Evolutionary conservation across 495 filamentous ascomycete species (phyloP).

Genomic region (Xylaria intraflava): DNA sequence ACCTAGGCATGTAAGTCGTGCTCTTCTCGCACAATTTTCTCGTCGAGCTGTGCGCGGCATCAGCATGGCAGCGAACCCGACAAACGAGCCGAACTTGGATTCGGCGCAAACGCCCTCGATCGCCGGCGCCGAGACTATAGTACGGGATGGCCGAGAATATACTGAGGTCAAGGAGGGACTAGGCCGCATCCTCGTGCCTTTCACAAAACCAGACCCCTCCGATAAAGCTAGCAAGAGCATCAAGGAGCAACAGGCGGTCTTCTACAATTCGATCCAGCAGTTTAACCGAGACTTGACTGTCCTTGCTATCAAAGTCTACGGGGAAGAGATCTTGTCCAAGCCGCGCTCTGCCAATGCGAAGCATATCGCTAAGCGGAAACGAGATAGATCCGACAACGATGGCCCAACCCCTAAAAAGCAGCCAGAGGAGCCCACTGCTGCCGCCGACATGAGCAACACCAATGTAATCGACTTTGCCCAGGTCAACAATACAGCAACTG

Average conservation of each 20-base stretch:
- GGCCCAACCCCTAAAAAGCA: constrained; percentile 23
- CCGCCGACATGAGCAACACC: constrained; percentile 12
- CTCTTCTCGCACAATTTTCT: neutral
- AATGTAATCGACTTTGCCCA: constrained; percentile 11
- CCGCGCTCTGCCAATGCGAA: constrained; percentile 31
- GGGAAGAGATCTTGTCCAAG: constrained; percentile 56
- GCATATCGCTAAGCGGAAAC: constrained; percentile 30
- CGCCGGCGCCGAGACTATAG: constrained; percentile 28
- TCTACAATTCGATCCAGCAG: constrained; percentile 98
- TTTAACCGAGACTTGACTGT: constrained; percentile 96
- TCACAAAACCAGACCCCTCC: constrained; percentile 22
- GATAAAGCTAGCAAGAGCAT: constrained; percentile 22
- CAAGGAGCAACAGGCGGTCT: constrained; percentile 64
- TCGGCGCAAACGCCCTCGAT: constrained; percentile 16
- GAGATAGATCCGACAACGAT: constrained; percentile 24
- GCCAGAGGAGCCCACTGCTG: constrained; percentile 11
- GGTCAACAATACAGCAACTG: constrained; percentile 4
- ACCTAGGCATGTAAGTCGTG: constrained; percentile 15
- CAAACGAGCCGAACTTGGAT: constrained; percentile 8
- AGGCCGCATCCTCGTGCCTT: constrained; percentile 40
- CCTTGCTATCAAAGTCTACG: constrained; percentile 79
- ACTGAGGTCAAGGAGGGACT: constrained; percentile 40
- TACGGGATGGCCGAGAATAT: constrained; percentile 34
- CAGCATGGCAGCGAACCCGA: constrained; percentile 14
- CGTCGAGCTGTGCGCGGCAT: constrained; percentile 19